Conservation (phyloP, 495 filamentous ascomycete genomes). For the Penicillium riverlandense region DNA sequence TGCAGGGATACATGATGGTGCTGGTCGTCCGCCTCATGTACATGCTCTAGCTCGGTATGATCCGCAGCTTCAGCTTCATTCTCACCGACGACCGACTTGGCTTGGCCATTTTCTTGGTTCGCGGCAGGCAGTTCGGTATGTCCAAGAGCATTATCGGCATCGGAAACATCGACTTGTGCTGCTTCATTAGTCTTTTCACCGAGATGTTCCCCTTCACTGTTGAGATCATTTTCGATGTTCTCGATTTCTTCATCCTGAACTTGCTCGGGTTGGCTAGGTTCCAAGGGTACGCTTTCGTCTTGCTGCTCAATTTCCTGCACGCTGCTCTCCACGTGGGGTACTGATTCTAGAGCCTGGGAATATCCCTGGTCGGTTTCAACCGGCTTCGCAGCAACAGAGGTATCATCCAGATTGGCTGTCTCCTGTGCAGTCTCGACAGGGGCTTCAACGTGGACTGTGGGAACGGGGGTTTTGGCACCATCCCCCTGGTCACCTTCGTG, state of each 20-base stretch:
- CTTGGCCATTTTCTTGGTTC: constrained; percentile 1
- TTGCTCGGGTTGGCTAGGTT: neutral
- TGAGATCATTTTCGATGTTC: neutral
- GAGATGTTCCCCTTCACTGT: constrained; percentile 2
- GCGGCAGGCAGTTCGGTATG: constrained; percentile 3
- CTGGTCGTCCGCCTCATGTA: constrained; percentile 6
- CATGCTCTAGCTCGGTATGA: constrained; percentile 5
- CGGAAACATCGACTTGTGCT: constrained; percentile 6
- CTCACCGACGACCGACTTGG: neutral
- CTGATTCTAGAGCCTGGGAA: neutral
- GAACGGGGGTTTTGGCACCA: constrained; percentile 22
- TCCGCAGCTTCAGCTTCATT: constrained; percentile 1
- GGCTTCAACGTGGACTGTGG: constrained; percentile 20
- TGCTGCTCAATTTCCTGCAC: neutral
- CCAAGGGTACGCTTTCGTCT: neutral
- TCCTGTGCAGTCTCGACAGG: constrained; percentile 3
- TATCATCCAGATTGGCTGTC: constrained; percentile 4
- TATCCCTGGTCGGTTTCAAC: neutral
- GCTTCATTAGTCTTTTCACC: constrained; percentile 18
- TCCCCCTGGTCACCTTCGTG: constrained; percentile 35
- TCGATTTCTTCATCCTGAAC: neutral
- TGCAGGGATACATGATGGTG: constrained; percentile 25
- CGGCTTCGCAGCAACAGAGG: constrained; percentile 1
- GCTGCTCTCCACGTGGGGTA: neutral
- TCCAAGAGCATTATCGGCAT: constrained; percentile 1